Conservation (phyloP, 176 grass and related monocot species). For the Alopecurus myosuroides region DNA sequence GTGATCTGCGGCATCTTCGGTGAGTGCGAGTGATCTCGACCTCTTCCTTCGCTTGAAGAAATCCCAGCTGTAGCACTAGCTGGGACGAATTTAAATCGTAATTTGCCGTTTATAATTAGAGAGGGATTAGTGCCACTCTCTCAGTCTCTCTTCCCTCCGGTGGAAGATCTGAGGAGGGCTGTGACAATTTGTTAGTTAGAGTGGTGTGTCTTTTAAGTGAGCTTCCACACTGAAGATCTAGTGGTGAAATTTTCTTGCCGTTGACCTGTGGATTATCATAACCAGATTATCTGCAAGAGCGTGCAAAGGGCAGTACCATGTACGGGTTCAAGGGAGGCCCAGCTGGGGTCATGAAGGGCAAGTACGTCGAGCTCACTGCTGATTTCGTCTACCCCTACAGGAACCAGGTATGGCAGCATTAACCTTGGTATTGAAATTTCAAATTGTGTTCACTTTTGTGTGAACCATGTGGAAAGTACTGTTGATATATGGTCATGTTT, state of each 20-base stretch:
- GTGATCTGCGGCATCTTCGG: constrained; percentile 98
- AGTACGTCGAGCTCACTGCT: constrained; percentile 71
- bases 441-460: background rate
- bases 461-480: background rate
- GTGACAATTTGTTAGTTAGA: too few relatives aligned
- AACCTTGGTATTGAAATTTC: background rate
- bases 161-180: constrained; percentile 20
- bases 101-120: background rate
- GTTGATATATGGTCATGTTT: background rate
- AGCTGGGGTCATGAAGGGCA: constrained; percentile 93
- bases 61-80: background rate
- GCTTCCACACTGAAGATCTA: constrained; percentile 6
- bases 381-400: constrained; percentile 95
- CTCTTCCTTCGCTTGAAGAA: background rate
- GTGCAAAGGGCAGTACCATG: constrained; percentile 61
- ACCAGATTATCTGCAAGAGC: constrained; percentile 80
- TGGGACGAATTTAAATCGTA: background rate
- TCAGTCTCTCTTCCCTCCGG: background rate
- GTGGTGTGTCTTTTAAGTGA: background rate
- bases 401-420: constrained; percentile 66
- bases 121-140: background rate
- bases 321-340: constrained; percentile 97
- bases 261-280: background rate
- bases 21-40: constrained; percentile 1
- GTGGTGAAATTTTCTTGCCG: background rate